Conservation (phyloP, 202 grass and related monocot genomes). For the Brachypodium distachyon region DNA sequence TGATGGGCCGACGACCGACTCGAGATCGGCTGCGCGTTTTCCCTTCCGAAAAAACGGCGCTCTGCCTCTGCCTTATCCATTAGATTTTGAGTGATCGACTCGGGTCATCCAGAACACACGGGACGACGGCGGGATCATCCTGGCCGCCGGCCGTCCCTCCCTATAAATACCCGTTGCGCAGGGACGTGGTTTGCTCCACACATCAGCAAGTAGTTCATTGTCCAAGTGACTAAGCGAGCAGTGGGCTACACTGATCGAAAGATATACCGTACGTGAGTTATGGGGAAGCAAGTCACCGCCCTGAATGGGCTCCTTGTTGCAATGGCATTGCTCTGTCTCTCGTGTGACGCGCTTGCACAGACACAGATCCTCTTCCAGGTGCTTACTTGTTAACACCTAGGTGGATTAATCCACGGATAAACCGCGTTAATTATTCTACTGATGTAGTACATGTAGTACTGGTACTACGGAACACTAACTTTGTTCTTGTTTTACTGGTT, state of each 20-base stretch:
- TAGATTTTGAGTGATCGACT: no score
- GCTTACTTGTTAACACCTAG: neutral
- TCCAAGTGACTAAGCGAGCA: no score
- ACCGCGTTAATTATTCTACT: no score
- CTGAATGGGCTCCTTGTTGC: neutral
- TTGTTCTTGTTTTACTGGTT: no score
- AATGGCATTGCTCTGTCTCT: neutral
- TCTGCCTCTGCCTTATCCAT: conserved; percentile 10
- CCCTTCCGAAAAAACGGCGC: neutral
- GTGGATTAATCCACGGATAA: no score
- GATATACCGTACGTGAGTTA: neutral
- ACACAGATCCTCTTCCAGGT: conserved; percentile 42
- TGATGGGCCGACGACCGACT: no score
- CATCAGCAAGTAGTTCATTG: neutral
- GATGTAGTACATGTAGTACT: no score
- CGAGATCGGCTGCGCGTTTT: no score
- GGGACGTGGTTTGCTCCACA: neutral
- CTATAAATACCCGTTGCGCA: conserved; percentile 15
- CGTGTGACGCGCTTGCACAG: neutral
- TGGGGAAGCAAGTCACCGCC: neutral
- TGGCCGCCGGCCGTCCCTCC: neutral
- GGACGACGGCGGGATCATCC: neutral
- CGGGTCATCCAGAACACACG: neutral
- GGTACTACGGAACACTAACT: no score
- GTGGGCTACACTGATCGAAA: no score